Conservation (phyloP, 495 filamentous ascomycete species). For the Hypoxylon lienhwacheense region DNA sequence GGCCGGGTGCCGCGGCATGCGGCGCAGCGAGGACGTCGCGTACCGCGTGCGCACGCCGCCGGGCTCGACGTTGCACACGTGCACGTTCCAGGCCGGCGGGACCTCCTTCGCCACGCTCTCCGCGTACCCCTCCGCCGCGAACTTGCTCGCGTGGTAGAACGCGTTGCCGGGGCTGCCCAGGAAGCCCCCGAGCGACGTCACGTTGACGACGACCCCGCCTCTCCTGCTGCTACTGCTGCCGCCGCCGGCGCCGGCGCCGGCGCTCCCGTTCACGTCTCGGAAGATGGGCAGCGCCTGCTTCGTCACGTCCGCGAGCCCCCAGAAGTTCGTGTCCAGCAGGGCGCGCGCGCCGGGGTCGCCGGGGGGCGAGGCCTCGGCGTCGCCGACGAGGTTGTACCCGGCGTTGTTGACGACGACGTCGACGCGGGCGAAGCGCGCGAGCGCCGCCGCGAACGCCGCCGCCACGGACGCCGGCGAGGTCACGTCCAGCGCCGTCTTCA, state of each 20-base stretch:
- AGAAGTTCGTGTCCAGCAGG: conserved; percentile 58
- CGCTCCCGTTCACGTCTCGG: conserved; percentile 43
- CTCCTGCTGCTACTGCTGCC: too few relatives aligned
- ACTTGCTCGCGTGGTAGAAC: conserved; percentile 60
- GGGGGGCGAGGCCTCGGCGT: conserved; percentile 47
- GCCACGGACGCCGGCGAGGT: conserved; percentile 45
- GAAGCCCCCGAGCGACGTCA: conserved; percentile 57
- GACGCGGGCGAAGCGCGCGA: conserved; percentile 48
- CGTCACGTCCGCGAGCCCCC: conserved; percentile 51
- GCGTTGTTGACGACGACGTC: conserved; percentile 64
- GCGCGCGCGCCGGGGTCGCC: conserved; percentile 42
- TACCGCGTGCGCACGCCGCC: conserved; percentile 53
- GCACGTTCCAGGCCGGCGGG: conserved; percentile 55
- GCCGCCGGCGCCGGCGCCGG: too few relatives aligned
- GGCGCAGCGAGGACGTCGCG: conserved; percentile 21
- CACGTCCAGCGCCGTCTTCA: conserved; percentile 53
- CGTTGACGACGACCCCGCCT: conserved; percentile 56
- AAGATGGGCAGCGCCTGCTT: conserved; percentile 50
- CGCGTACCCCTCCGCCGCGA: conserved; percentile 60
- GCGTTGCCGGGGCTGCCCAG: conserved; percentile 50
- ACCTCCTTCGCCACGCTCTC: conserved; percentile 57
- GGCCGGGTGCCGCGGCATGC: conserved; percentile 39
- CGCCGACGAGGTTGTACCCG: conserved; percentile 52
- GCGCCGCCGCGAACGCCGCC: conserved; percentile 43
- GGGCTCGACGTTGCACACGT: conserved; percentile 52